These are phyloP conservation scores for Saturnispora besseyi DNA, from an alignment of 805 yeast species.

Conservation along the genomic window DNA sequence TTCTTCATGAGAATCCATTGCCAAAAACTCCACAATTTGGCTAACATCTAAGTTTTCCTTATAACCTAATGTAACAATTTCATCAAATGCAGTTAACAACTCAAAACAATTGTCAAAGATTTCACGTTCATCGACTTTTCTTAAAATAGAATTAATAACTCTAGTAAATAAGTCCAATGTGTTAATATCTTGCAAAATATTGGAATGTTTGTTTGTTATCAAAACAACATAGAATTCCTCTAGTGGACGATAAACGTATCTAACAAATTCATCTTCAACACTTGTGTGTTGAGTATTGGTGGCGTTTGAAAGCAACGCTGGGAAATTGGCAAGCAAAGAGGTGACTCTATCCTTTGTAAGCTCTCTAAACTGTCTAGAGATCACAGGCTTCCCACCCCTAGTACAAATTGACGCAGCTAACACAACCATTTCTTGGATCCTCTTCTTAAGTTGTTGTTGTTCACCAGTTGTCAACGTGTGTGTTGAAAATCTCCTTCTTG, in stretches of 20 bases:
- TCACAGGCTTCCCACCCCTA: slow-evolving; percentile 83
- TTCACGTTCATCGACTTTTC: slow-evolving; percentile 71
- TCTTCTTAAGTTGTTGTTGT: background rate
- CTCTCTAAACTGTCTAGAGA: slow-evolving; percentile 88
- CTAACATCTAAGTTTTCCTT: slow-evolving; percentile 73
- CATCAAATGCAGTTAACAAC: slow-evolving; percentile 86
- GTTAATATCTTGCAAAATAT: slow-evolving; percentile 88
- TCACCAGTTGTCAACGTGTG: background rate
- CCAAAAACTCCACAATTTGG: slow-evolving; percentile 83
- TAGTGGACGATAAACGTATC: slow-evolving; percentile 93
- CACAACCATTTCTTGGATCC: slow-evolving; percentile 45
- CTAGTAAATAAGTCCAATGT: slow-evolving; percentile 81
- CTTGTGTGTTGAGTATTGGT: slow-evolving; percentile 79
- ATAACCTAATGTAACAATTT: slow-evolving; percentile 81
- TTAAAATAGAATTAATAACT: slow-evolving; percentile 65
- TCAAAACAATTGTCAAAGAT: slow-evolving; percentile 81
- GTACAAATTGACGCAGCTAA: slow-evolving; percentile 93
- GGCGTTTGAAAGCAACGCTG: slow-evolving; percentile 61
- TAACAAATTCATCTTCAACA: slow-evolving; percentile 82
- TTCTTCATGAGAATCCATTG: slow-evolving; percentile 98
- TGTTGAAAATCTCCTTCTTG: background rate
- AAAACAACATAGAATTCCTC: slow-evolving; percentile 88
- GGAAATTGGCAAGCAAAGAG: slow-evolving; percentile 77
- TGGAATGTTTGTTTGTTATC: slow-evolving; percentile 84
- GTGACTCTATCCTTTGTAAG: slow-evolving; percentile 78